Evolutionary conservation across 2,329 filamentous ascomycete species (phyloP), one percentile per base, ranked within the genome.

Genomic region (Sclerotinia minor): DNA sequence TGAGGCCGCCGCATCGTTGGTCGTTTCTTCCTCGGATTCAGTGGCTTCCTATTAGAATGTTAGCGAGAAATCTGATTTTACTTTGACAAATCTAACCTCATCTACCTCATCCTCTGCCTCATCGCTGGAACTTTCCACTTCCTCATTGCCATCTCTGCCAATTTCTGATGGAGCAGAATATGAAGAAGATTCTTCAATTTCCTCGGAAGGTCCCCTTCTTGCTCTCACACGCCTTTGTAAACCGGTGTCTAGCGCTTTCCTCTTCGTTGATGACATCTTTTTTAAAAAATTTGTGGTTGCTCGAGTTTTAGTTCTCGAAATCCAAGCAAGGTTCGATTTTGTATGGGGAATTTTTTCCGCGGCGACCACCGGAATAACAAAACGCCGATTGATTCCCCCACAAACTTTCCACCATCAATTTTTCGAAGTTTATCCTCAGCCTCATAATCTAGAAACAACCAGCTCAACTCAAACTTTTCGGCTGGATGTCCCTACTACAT

Each of bases 1-100:
- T 69, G 83, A 82, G 11, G 85, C 81, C 55, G 85, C 81, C 55
- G 83, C 79, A 59, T 75, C 74, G 52, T 73, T 71, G 6, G 68
- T 61, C 35, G 53, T 11, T 53, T 53, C 55, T 11, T 67, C 63
- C 67, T 72, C 71, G 44, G 71, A 64, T 19, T 71, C 69, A 5
- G 73, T 71, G 41, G 65, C 68, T 29, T 63, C 67, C 17, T 70
- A 69, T 70, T 73, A 35, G 41, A 72, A 65, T 63, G 52, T 32
- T 21, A 61, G 32, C 64, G 15, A 54, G n/a, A 44, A 1, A 45
- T 35, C 6, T 32, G 1, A 65, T n/a, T 24, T 41, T 19, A 1
- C 3, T 65, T 49, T n/a, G 7, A 58, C 55, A 41, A 64, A 70
- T 68, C 60, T 71, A 44, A 61, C 64, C 41, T 65, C 59, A 32